Evolutionary conservation across 257 asterid genomes (phyloP).

Genomic region (Cynanchum wilfordii): DNA sequence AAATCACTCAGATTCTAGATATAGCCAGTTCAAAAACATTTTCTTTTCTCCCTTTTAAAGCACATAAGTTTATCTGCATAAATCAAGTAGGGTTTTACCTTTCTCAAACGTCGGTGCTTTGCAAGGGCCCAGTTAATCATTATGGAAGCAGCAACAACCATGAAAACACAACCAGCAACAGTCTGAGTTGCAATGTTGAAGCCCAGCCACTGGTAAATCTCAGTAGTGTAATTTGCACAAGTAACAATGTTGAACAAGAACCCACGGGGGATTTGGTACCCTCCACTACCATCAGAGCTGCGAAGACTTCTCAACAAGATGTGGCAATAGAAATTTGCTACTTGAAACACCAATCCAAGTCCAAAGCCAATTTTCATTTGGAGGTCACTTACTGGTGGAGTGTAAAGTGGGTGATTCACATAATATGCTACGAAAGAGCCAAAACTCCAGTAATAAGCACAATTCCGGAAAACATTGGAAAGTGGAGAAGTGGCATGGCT

Average conservation of each 20-base stretch:
- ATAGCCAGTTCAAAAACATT: not conserved
- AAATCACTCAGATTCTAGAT: not conserved
- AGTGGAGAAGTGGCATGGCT: conserved; percentile 99
- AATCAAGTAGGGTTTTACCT: conserved; percentile 40
- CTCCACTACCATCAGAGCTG: conserved; percentile 52
- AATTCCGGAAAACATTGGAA: conserved; percentile 83
- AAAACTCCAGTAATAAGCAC: conserved; percentile 95
- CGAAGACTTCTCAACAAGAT: conserved; percentile 85
- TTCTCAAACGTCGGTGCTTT: conserved; percentile 85
- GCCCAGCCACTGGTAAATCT: conserved; percentile 98
- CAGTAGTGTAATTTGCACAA: conserved; percentile 94
- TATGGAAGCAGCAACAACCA: conserved; percentile 90
- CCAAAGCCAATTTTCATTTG: conserved; percentile 88
- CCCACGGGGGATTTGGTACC: conserved; percentile 92
- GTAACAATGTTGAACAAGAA: conserved; percentile 89
- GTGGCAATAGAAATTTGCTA: conserved; percentile 89
- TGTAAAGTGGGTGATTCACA: conserved; percentile 86
- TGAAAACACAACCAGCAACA: conserved; percentile 75
- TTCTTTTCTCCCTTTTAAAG: not conserved
- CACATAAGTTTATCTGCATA: no score
- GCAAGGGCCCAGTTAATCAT: conserved; percentile 99
- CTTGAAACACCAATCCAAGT: conserved; percentile 74
- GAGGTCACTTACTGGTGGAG: conserved; percentile 84
- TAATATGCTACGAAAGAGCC: conserved; percentile 81
- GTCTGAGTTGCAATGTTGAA: conserved; percentile 94